These are phyloP conservation scores for Nemania sp. DNA, from an alignment of 2,329 filamentous ascomycete genomes.

Conservation along the genomic window DNA sequence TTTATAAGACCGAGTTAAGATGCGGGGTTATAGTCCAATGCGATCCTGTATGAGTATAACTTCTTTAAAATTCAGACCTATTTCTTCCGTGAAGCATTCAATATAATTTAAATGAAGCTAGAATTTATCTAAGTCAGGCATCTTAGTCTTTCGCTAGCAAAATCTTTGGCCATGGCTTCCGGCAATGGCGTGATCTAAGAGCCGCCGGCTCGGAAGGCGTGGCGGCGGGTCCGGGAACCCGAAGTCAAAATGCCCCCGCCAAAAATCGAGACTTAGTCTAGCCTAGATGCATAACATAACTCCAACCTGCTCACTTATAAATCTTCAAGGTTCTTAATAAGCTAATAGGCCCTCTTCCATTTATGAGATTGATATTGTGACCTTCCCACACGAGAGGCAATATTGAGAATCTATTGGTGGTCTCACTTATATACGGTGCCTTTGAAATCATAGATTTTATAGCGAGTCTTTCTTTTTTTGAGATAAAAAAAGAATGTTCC, in stretches of 20 bases:
- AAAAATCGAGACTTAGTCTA: constrained; percentile 24
- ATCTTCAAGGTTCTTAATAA: constrained; percentile 23
- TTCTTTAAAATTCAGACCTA: not conserved
- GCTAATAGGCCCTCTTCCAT: constrained; percentile 8
- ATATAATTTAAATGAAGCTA: not conserved
- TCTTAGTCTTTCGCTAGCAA: not conserved
- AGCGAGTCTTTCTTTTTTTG: not conserved
- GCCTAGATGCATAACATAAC: not conserved
- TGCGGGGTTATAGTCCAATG: no score
- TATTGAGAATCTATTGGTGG: not conserved
- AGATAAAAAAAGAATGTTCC: constrained; percentile 69
- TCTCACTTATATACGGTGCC: not conserved
- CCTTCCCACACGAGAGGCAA: not conserved
- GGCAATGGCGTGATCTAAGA: constrained; percentile 45
- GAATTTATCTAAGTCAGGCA: not conserved
- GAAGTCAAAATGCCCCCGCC: constrained; percentile 40
- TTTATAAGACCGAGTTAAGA: no score
- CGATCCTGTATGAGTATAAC: not conserved
- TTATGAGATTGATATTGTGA: not conserved
- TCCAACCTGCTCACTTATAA: not conserved
- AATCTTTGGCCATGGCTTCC: constrained; percentile 3
- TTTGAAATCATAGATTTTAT: not conserved
- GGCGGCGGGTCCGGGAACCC: constrained; percentile 12
- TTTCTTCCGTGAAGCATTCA: not conserved
- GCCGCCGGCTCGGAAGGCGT: constrained; percentile 37